Evolutionary conservation across 2,329 filamentous ascomycete species (phyloP), one percentile per base, ranked within the genome.

Genomic region (Trichophyton schoenleinii): DNA sequence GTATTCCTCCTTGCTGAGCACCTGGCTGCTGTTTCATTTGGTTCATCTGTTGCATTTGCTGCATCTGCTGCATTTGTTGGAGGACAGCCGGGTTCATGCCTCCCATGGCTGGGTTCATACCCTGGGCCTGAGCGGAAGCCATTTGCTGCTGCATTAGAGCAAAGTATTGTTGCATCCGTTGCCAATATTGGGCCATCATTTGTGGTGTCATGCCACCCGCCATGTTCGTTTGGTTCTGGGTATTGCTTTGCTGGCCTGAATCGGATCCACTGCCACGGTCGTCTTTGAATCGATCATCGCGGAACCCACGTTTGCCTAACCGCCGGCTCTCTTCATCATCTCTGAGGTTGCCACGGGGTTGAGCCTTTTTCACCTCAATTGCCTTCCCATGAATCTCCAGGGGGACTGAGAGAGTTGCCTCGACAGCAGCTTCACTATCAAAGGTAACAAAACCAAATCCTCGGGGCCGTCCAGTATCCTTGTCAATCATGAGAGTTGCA

Each of bases 401-500:
- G 15, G 90, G 88, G 22, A 86, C 83, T 61, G 87, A 85, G 49
- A 99, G 84, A 63, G 91, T 95, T 38, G 89, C 88, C 66, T 99
- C 94, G 52, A 99, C 94, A 18, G 94, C 94, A 15, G 89, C 86
- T 70, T 99, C 94, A 67, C 87, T 95, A 75, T 99, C 94, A 68
- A 99, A 99, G 0, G 94, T 99, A 60, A 99, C 94, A 73, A 99
- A 99, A 13, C 94, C 94, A 70, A 99, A 99, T 1, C 94, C 94
- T 70, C 94, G 83, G 2, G 94, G 94, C 46, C 94, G 85, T n/a
- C 94, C 94, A 0, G 94, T 99, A 73, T 99, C 94, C 76, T 99
- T 99, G 74, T 99, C 94, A 86, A 99, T 99, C 94, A 99, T 99
- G 1, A 99, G 84, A 0, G 94, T 99, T 1, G 94, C 94, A 75